Conservation (phyloP, 2,329 filamentous ascomycete genomes). For the Fusarium sulawesiense region DNA sequence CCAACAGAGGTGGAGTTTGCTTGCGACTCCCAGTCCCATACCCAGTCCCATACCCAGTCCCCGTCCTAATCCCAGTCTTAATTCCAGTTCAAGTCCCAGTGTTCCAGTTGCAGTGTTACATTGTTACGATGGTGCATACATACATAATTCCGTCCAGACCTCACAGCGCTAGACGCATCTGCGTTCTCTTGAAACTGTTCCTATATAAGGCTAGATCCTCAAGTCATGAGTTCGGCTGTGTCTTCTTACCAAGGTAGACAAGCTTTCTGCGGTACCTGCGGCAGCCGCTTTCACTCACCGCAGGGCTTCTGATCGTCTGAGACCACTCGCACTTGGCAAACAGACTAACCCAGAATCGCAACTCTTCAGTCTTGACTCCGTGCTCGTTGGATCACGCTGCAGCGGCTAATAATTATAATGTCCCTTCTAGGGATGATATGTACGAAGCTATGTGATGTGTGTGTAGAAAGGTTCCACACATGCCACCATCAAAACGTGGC, state of each 20-base stretch:
- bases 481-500: conserved; percentile 16
- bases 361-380: not conserved
- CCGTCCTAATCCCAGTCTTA: not conserved
- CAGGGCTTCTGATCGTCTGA: not conserved
- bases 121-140: not conserved
- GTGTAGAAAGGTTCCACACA: conserved; percentile 5
- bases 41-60: not conserved
- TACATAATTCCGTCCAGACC: not conserved
- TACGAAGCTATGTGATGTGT: not conserved
- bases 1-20: not conserved
- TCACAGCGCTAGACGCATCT: not conserved
- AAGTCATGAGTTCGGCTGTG: not conserved
- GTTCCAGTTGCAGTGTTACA: conserved; percentile 3
- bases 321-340: not conserved
- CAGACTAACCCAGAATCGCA: conserved; percentile 2
- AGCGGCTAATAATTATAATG: not conserved
- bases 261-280: conserved; percentile 9
- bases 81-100: not conserved
- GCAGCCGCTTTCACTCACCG: conserved; percentile 5
- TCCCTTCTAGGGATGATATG: not conserved
- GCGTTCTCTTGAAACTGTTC: not conserved
- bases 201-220: not conserved
- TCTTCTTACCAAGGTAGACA: not conserved
- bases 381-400: not conserved
- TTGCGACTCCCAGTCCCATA: conserved; percentile 2